Percentiles rank a stretch among this genome's conserved stretches.
These are phyloP conservation scores for Sarcocystis neurona DNA, from an alignment of 169 alveolate species.

Conservation along the genomic window DNA sequence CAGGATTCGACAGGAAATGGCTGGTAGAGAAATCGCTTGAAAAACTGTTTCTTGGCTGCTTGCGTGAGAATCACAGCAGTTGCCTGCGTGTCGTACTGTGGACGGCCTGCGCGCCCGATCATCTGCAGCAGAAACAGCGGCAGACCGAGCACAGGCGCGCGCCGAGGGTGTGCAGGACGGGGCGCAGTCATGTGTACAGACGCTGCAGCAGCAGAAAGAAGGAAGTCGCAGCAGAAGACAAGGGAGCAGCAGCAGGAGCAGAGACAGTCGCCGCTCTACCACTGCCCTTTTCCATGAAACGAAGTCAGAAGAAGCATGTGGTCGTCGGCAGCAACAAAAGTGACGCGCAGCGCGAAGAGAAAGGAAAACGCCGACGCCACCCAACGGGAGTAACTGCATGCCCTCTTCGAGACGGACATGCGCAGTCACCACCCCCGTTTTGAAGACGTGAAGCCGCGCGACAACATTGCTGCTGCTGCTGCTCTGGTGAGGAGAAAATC, in stretches of 20 bases:
- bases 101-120: conserved; percentile 99
- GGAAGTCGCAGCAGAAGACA: neutral
- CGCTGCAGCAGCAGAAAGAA: neutral
- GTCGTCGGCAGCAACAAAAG: no score
- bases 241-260: no score
- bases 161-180: neutral
- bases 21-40: conserved; percentile 95
- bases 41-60: conserved; percentile 94
- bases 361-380: no score
- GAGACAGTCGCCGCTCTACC: no score
- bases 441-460: neutral
- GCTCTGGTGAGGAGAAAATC: no score
- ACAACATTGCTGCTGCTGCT: neutral
- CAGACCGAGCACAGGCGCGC: conserved; percentile 68
- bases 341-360: neutral
- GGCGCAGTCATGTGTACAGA: neutral
- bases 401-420: no score
- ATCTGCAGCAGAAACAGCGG: conserved; percentile 76
- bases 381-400: no score
- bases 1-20: conserved; percentile 99
- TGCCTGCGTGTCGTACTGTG: conserved; percentile 95
- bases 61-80: conserved; percentile 95
- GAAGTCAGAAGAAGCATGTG: no score
- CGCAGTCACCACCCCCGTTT: no score
- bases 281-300: no score